A percentile compares a stretch with the other conserved stretches of the same genome.
phyloP scores from a whole-genome alignment of 176 grass and related monocot species.

The Oryza glaberrima region DNA sequence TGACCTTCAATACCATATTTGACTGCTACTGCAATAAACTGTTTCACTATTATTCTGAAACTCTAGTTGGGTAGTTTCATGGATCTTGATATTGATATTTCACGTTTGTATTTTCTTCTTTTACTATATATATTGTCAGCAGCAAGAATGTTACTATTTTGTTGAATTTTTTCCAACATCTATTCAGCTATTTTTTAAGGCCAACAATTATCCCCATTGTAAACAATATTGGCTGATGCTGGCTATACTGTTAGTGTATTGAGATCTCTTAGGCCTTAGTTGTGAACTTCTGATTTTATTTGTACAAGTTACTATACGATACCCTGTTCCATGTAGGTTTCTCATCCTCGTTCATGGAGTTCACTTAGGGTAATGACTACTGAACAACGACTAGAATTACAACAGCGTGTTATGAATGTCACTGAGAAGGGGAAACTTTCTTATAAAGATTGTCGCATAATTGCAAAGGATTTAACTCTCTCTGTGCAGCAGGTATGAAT shows the following conservation, averaged over 20 bases:
- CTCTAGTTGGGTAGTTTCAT: conserved; percentile 3
- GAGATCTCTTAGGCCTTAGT: background rate
- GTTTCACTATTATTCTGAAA: conserved; percentile 16
- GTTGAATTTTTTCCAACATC: background rate
- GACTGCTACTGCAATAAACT: background rate
- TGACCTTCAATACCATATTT: background rate
- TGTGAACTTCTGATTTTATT: conserved; percentile 8
- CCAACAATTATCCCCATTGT: background rate
- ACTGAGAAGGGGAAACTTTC: conserved; percentile 66
- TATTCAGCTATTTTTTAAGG: background rate
- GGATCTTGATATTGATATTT: conserved; percentile 5
- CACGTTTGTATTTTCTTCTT: conserved; percentile 10
- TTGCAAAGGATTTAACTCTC: conserved; percentile 86
- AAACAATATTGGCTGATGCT: conserved; percentile 19
- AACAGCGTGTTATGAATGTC: conserved; percentile 58
- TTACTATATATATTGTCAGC: conserved; percentile 28
- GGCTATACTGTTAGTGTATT: background rate
- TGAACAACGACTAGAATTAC: conserved; percentile 75
- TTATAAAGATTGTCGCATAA: conserved; percentile 75
- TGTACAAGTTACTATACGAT: conserved; percentile 9
- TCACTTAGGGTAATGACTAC: conserved; percentile 84
- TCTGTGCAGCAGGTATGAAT: conserved; percentile 80
- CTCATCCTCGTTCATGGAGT: conserved; percentile 76
- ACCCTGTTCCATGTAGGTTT: conserved; percentile 56
- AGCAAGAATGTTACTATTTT: conserved; percentile 23